These are phyloP conservation scores for Hydnomerulius pinastri DNA, from an alignment of 768 basidiomycete genomes.

Conservation along the genomic window DNA sequence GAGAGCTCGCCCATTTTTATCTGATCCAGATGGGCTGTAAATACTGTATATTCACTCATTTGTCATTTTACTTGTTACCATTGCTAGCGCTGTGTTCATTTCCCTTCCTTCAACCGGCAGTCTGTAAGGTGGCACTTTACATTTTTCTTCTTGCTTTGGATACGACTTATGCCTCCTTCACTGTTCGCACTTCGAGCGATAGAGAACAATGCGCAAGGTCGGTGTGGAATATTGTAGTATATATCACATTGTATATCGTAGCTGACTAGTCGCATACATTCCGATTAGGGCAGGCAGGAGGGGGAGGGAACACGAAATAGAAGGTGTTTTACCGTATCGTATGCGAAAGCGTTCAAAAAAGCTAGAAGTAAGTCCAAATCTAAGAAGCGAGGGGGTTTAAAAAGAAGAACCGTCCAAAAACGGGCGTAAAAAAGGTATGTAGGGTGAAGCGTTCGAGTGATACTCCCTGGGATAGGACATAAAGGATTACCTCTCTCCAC, in stretches of 20 bases:
- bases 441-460: constrained; percentile 18
- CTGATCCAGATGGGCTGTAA: constrained; percentile 12
- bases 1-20: not conserved
- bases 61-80: constrained; percentile 12
- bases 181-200: not conserved
- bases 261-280: constrained; percentile 12
- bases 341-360: constrained; percentile 15
- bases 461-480: not conserved
- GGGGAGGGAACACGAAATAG: constrained; percentile 13
- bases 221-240: constrained; percentile 28
- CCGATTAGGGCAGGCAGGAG: constrained; percentile 8
- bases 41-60: constrained; percentile 22
- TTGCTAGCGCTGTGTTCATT: not conserved
- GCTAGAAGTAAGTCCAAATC: constrained; percentile 28
- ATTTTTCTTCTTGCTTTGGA: too few species aligned
- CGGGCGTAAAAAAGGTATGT: constrained; percentile 20
- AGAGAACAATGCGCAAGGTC: constrained; percentile 3
- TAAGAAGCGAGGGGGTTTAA: constrained; percentile 14
- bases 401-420: constrained; percentile 22
- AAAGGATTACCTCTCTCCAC: too few species aligned
- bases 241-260: constrained; percentile 31
- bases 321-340: constrained; percentile 23
- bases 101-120: not conserved
- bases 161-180: too few species aligned
- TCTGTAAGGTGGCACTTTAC: not conserved